Base-by-base conservation (phyloP, 2,329 filamentous ascomycete genomes). In the Ophiostoma himal-ulmi region DNA sequence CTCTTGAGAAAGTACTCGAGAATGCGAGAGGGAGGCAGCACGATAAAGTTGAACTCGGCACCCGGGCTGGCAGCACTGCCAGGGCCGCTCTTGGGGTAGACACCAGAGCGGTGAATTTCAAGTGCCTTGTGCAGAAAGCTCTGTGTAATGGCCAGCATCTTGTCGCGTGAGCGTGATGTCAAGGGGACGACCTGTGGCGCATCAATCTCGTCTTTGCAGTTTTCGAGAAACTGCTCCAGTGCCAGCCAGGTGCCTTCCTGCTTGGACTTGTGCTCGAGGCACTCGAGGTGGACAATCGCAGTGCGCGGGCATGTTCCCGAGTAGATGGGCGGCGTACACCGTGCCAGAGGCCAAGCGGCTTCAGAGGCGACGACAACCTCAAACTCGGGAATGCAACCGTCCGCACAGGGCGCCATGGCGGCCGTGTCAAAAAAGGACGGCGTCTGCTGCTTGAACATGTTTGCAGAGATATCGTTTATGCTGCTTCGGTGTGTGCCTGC, bases 141-240 rank as follows among this genome's bases (percentile, higher is more conserved):
- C 76, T 91, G 89, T 0, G 88, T 90, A 72, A 91, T 90, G 67
- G 88, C 89, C n/a, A 91, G 83, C 75, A 91, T 85, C 76, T 88
- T 88, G 76, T 92, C 89, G 41, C 89, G 83, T 2, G 88, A 88
- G 64, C 83, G 77, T 3, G 80, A 75, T 3, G 77, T 80, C 68
- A 85, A 78, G 3, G 83, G 81, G 5, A 83, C 79, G 2, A 85
- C 82, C 3, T 79, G 79, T 3, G 81, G 77, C 44, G 80, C 73
- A 72, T 81, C 79, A 22, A 76, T 70, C 2, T 78, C 75, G 67
- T 81, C 77, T 0, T 54, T 41, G 54, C 80, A 76, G 14, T 78
- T 76, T 22, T 81, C 77, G 5, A 83, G 74, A 44, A 81, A 81
- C 67, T 79, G 78, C 70, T 83, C 81, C 44, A 85, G 75, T 0